Percentiles rank a stretch among this genome's conserved stretches.
These are phyloP conservation scores for Backusella morwellensis DNA, from an alignment of 192 early-diverging fungal genomes.

Conservation along the genomic window DNA sequence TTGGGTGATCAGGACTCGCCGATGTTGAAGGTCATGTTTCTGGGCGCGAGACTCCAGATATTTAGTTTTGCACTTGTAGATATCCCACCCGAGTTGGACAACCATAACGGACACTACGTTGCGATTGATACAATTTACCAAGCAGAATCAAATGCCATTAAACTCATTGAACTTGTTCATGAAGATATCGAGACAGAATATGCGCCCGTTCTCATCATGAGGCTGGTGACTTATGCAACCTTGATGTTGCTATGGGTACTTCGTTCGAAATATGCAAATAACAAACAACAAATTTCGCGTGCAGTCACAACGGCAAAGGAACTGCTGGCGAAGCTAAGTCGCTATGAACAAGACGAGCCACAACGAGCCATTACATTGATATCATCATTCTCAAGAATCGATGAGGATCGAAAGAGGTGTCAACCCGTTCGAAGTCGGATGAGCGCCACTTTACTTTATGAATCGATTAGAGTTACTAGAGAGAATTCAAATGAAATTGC, in stretches of 20 bases:
- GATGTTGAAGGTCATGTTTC: not conserved
- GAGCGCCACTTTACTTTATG: not conserved
- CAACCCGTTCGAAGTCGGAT: not conserved
- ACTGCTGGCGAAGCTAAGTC: not conserved
- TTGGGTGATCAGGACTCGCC: not conserved
- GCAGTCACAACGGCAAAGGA: not conserved
- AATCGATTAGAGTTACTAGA: not conserved
- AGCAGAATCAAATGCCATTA: not conserved
- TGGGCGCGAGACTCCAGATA: not conserved
- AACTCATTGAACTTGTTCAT: not conserved
- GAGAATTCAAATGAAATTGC: not conserved
- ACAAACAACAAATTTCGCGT: not conserved
- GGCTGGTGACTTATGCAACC: not conserved
- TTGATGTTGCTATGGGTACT: not conserved
- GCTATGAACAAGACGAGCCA: not conserved
- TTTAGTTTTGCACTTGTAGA: not conserved
- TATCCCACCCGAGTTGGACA: not conserved
- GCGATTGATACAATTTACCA: not conserved
- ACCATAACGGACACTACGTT: not conserved
- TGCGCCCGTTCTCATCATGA: not conserved
- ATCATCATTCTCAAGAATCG: not conserved
- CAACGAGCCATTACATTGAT: not conserved
- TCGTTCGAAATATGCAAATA: not conserved
- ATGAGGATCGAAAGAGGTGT: not conserved
- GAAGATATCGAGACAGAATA: not conserved